A percentile compares a stretch with the other conserved stretches of the same genome.
Conservation (phyloP, 257 asterid species). For the Scutellaria galericulata region DNA sequence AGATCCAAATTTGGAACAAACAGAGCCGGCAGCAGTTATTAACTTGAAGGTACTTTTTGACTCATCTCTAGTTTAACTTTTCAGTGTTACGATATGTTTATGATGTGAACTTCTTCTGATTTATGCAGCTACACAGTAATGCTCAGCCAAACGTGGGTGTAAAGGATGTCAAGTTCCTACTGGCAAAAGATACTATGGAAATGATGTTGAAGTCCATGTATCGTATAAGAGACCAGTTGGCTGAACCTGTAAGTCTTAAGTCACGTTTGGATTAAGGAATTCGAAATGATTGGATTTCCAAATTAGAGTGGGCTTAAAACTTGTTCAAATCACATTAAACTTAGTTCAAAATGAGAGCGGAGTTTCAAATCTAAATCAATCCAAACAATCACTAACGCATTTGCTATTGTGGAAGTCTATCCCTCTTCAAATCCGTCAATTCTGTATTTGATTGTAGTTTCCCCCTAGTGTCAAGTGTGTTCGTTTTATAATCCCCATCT, state of each 20-base stretch:
- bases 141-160: conserved; percentile 44
- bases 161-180: conserved; percentile 50
- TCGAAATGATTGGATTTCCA: no score
- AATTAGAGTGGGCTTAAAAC: no score
- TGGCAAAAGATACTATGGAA: conserved; percentile 64
- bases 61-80: conserved; percentile 3
- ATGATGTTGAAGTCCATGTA: conserved; percentile 72
- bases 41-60: conserved; percentile 45
- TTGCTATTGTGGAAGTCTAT: neutral
- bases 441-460: conserved; percentile 17
- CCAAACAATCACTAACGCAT: no score
- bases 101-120: conserved; percentile 17
- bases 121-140: conserved; percentile 50
- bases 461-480: neutral
- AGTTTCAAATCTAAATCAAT: neutral
- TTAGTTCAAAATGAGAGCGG: neutral
- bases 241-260: conserved; percentile 47
- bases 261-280: neutral
- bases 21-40: conserved; percentile 50
- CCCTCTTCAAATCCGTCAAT: neutral
- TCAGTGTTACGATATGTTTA: neutral
- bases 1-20: conserved; percentile 40
- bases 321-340: no score
- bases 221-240: conserved; percentile 43
- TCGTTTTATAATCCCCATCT: neutral